Conservation (phyloP, 768 basidiomycete species). For the Boletus rufocinnamomeus region DNA sequence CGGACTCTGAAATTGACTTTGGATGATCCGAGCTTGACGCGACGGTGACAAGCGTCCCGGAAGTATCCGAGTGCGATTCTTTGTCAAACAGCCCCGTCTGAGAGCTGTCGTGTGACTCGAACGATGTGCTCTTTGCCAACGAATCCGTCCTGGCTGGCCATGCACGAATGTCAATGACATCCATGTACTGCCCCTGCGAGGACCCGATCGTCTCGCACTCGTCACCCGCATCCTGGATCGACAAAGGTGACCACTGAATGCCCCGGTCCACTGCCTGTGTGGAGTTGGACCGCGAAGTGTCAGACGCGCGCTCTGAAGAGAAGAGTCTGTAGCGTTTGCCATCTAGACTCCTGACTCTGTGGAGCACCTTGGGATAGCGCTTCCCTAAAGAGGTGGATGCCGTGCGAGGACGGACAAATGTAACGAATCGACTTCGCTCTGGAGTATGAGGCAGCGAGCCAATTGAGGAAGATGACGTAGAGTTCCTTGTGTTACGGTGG, state of each 20-base stretch:
- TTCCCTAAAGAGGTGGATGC: conserved; percentile 13
- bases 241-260: not conserved
- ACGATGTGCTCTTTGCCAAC: not conserved
- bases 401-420: conserved; percentile 19
- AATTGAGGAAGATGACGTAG: conserved; percentile 17
- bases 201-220: not conserved
- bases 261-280: not conserved
- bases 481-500: conserved; percentile 4
- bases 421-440: conserved; percentile 9
- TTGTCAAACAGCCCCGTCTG: conserved; percentile 5
- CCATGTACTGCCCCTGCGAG: conserved; percentile 3
- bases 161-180: conserved; percentile 29
- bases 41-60: conserved; percentile 23
- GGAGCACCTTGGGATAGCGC: conserved; percentile 3
- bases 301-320: conserved; percentile 8
- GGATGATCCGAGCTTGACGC: not conserved
- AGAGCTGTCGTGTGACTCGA: not conserved
- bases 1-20: conserved; percentile 21
- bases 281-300: not conserved
- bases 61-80: conserved; percentile 17
- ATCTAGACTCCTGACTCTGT: conserved; percentile 6
- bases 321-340: conserved; percentile 21
- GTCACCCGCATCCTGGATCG: not conserved
- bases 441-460: conserved; percentile 8
- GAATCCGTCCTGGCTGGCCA: conserved; percentile 2